Percentiles rank a stretch among this genome's conserved stretches.
These are phyloP conservation scores for Exophiala sideris DNA, from an alignment of 2,329 filamentous ascomycete species.

Conservation along the genomic window DNA sequence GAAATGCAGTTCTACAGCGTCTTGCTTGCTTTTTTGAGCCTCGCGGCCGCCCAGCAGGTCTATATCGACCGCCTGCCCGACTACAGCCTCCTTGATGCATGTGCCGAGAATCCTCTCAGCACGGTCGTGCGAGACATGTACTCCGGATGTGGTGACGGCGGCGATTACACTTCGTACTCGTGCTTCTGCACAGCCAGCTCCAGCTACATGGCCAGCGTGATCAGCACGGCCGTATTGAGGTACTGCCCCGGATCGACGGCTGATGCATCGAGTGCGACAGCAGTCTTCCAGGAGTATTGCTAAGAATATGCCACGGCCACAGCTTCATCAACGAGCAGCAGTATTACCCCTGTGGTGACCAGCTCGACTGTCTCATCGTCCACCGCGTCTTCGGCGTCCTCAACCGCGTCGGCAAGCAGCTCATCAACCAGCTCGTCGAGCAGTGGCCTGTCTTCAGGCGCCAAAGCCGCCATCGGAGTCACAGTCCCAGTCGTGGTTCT, in stretches of 20 bases:
- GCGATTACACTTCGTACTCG: neutral
- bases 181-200: slow-evolving; percentile 8
- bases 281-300: neutral
- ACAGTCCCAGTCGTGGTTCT: neutral
- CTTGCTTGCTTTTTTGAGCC: no score
- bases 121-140: slow-evolving; percentile 2
- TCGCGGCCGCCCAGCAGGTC: neutral
- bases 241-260: neutral
- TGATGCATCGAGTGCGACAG: neutral
- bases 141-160: slow-evolving; percentile 1
- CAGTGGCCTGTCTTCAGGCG: no score
- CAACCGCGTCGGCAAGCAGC: no score
- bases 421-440: no score
- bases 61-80: slow-evolving; percentile 1
- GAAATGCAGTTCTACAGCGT: no score
- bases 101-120: slow-evolving; percentile 2
- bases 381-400: no score
- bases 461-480: neutral
- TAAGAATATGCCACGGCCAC: neutral
- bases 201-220: neutral
- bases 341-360: no score
- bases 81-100: neutral
- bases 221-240: neutral
- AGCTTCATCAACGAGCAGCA: neutral
- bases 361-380: no score